Conservation (phyloP, 768 basidiomycete species). For the Termitomyces sp. region DNA sequence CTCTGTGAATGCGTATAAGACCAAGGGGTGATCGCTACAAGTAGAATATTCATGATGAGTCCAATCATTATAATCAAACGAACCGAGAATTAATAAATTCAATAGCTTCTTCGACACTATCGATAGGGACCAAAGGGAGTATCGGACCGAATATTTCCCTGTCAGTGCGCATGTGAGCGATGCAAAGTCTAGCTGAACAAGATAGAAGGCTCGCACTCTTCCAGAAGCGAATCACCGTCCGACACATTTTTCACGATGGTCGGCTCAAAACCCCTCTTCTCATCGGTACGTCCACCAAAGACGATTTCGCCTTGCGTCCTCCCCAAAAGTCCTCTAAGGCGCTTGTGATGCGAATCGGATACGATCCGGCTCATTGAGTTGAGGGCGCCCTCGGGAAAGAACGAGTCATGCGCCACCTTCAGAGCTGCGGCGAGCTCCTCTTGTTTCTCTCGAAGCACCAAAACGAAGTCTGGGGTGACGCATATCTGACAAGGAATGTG, state of each 20-base stretch:
- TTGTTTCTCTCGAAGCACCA: constrained; percentile 36
- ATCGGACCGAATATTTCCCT: constrained; percentile 78
- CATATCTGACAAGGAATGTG: constrained; percentile 51
- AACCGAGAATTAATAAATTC: constrained; percentile 51
- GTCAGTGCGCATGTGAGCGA: background rate
- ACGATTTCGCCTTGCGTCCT: constrained; percentile 55
- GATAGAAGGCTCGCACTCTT: constrained; percentile 39
- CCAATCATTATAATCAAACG: constrained; percentile 6
- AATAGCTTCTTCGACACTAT: constrained; percentile 51
- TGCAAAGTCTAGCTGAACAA: background rate
- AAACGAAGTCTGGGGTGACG: constrained; percentile 48
- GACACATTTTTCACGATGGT: constrained; percentile 56
- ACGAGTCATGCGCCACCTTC: constrained; percentile 36
- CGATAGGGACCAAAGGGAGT: constrained; percentile 58
- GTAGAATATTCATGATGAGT: background rate
- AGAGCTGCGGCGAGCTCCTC: constrained; percentile 44
- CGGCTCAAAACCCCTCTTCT: constrained; percentile 48
- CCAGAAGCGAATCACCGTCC: constrained; percentile 54
- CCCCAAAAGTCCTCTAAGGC: constrained; percentile 48
- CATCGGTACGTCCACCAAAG: constrained; percentile 44
- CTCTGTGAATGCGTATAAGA: constrained; percentile 62
- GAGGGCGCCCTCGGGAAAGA: constrained; percentile 54
- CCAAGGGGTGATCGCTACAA: constrained; percentile 53
- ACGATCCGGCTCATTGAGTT: constrained; percentile 49
- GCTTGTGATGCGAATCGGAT: constrained; percentile 46